Base-by-base conservation (phyloP, 768 basidiomycete genomes). In the Coprinellus aureogranulatus region DNA sequence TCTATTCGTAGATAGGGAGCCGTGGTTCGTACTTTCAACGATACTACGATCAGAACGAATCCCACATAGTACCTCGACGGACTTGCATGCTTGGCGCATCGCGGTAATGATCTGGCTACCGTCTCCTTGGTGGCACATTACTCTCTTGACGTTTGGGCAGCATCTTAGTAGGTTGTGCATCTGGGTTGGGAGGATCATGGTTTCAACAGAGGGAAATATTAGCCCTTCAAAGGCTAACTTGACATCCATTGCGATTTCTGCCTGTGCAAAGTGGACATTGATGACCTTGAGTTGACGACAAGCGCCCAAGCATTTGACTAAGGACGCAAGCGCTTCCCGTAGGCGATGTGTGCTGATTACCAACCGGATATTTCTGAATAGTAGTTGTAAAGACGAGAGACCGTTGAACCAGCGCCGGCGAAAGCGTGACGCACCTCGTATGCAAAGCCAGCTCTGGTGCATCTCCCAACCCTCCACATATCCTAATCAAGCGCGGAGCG, bases 191-290 rank as follows among this genome's bases (percentile, higher is more conserved):
- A 71, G 56, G 27, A 70, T 65, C 11, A 71, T 45, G 0, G 59
- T 66, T 20, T 65, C 67, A 25, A 72, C 61, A 14, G 51, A 52
- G 9, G 71, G 67, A 18, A 69, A 55, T 5, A n/a, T 10, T 3
- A 44, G 50, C 18, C 53, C 55, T 22, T 64, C 44, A 41, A 72
- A 71, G 9, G 59, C 62, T 1, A 61, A 57, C 34, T 66, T 65
- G 9, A 70, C 44, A 20, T 59, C 60, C 10, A 64, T 67, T 6
- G 65, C 65, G 67, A 69, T 71, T 37, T 59, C 60, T 2, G 64
- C 61, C 53, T 73, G 69, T 20, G 68, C 65, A 53, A 70, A 68
- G 20, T 70, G 49, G 26, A 73, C 60, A 52, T 70, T 68, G 5
- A 70, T 52, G 2, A 68, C 70, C 51, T 68, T 67, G 3, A 70